Percentiles rank a stretch among this genome's conserved stretches.
Conservation (phyloP, 2,329 filamentous ascomycete genomes). For the Phialemoniopsis sp. region DNA sequence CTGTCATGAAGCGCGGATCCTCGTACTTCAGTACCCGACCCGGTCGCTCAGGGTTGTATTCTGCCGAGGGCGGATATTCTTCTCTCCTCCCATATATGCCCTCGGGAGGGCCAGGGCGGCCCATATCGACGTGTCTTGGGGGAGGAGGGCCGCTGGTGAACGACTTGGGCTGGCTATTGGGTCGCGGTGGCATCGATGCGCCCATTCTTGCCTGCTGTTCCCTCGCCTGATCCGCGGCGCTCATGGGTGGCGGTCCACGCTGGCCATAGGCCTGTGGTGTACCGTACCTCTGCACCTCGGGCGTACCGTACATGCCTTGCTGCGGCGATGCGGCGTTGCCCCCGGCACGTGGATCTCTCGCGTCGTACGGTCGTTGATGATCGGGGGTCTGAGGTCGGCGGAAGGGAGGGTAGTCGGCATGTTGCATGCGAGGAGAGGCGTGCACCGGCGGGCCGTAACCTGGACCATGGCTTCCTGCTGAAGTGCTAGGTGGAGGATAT, state of each 20-base stretch:
- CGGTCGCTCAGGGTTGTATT: slow-evolving; percentile 50
- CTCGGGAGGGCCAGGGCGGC: slow-evolving; percentile 28
- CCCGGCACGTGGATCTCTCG: slow-evolving; percentile 30
- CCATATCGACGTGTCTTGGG: slow-evolving; percentile 42
- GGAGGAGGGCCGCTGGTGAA: slow-evolving; percentile 35
- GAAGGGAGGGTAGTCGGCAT: slow-evolving; percentile 57
- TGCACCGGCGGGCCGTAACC: slow-evolving; percentile 45
- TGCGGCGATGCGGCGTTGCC: slow-evolving; percentile 42
- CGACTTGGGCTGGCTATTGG: slow-evolving; percentile 48
- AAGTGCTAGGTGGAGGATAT: slow-evolving; percentile 35
- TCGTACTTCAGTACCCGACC: slow-evolving; percentile 44
- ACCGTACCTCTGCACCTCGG: slow-evolving; percentile 54
- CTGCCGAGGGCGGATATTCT: slow-evolving; percentile 35
- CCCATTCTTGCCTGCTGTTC: slow-evolving; percentile 30
- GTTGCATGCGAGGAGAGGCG: slow-evolving; percentile 52
- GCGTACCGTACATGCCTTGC: slow-evolving; percentile 46
- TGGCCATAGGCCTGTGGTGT: slow-evolving; percentile 54
- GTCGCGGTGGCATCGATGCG: slow-evolving; percentile 35
- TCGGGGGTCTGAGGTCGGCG: slow-evolving; percentile 73
- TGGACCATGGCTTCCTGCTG: slow-evolving; percentile 32
- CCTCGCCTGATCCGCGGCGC: slow-evolving; percentile 37
- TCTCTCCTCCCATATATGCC: slow-evolving; percentile 43
- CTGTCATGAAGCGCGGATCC: slow-evolving; percentile 45
- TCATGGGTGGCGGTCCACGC: slow-evolving; percentile 38
- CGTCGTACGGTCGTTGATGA: slow-evolving; percentile 52